Evolutionary conservation across 2,329 filamentous ascomycete species (phyloP).

Genomic region (Curvularia sp.): DNA sequence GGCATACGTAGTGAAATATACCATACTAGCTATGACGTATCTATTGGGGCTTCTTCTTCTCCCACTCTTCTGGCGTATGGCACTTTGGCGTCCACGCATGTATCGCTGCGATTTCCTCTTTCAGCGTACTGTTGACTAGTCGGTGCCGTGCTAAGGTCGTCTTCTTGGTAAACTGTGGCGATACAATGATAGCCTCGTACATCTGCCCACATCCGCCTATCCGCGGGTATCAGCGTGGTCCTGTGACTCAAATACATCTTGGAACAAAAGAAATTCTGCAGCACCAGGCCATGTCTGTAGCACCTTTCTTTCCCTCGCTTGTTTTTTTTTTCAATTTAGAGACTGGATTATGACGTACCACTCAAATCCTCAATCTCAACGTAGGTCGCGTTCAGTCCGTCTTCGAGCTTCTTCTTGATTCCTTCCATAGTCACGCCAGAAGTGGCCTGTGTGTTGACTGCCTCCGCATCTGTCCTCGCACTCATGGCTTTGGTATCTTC

Average conservation of each 20-base stretch:
- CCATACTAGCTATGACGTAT: background rate
- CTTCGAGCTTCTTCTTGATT: constrained; percentile 71
- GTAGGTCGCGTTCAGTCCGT: constrained; percentile 75
- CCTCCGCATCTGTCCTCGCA: constrained; percentile 53
- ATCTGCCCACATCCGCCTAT: constrained; percentile 74
- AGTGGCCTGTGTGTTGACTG: constrained; percentile 62
- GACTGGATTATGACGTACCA: constrained; percentile 62
- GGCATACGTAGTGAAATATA: background rate
- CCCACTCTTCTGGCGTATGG: constrained; percentile 89
- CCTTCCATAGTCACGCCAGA: constrained; percentile 74
- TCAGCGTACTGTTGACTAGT: constrained; percentile 82
- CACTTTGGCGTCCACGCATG: constrained; percentile 97
- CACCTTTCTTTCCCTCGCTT: background rate
- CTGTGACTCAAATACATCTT: constrained; percentile 1
- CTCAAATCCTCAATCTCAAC: constrained; percentile 93
- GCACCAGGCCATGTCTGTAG: background rate
- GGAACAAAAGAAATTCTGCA: background rate
- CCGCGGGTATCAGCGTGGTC: constrained; percentile 22
- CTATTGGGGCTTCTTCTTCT: constrained; percentile 64
- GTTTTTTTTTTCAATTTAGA: background rate
- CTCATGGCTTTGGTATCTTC: constrained; percentile 48
- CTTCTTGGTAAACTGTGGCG: constrained; percentile 60
- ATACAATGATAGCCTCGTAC: constrained; percentile 73
- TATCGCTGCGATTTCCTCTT: constrained; percentile 86
- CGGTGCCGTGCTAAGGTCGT: constrained; percentile 82